phyloP scores from a whole-genome alignment of 345 rosid genomes.

The Sonneratia alba region DNA sequence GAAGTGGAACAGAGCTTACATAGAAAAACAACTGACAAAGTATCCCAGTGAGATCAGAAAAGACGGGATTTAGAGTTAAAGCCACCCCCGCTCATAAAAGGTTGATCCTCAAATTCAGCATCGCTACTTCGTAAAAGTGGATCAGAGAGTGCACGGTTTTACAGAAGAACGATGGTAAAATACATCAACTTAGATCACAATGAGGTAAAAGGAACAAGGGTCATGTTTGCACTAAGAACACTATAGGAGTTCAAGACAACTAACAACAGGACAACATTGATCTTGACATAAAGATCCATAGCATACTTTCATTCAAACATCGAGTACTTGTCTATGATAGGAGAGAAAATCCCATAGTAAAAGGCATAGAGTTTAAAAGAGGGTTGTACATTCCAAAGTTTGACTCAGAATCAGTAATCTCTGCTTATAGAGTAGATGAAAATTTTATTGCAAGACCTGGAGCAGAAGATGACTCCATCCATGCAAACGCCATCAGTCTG shows the following conservation, averaged over 20 bases:
- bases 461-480: neutral
- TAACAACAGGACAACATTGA: neutral
- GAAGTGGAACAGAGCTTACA: too few relatives aligned
- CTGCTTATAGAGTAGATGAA: neutral
- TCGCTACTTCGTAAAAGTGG: neutral
- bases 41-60: neutral
- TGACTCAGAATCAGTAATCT: neutral
- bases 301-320: neutral
- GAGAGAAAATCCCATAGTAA: neutral
- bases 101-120: neutral
- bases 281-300: neutral
- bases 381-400: neutral
- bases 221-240: neutral
- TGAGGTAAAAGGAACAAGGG: neutral
- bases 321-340: neutral
- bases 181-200: too few relatives aligned
- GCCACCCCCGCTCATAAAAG: too few relatives aligned
- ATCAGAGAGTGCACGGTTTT: neutral
- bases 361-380: neutral
- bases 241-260: neutral
- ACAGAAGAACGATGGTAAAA: neutral
- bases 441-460: neutral
- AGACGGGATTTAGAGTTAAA: neutral
- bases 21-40: too few relatives aligned
- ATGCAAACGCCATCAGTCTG: neutral